Conservation (phyloP, 192 early-diverging fungal species). For the Coemansia sp. region DNA sequence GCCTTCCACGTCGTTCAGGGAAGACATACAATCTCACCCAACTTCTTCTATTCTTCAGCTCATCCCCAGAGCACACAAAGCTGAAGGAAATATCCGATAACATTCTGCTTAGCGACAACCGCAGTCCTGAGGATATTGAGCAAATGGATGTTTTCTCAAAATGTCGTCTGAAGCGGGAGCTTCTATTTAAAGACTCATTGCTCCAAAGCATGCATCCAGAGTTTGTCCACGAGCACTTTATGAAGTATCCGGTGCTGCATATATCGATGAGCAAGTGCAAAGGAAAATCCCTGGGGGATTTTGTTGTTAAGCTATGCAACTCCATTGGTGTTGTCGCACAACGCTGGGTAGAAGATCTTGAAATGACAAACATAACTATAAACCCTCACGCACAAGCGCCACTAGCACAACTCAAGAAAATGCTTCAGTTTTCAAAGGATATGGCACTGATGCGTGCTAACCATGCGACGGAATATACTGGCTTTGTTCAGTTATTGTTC, state of each 20-base stretch:
- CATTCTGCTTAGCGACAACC: not conserved
- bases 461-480: not conserved
- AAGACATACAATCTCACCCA: conserved; percentile 51
- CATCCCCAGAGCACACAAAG: conserved; percentile 10
- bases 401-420: not conserved
- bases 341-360: not conserved
- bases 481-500: conserved; percentile 5
- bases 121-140: not conserved
- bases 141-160: conserved; percentile 19
- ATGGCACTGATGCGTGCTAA: not conserved
- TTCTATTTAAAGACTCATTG: conserved; percentile 29
- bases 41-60: conserved; percentile 44
- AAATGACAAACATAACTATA: not conserved
- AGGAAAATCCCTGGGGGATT: conserved; percentile 4
- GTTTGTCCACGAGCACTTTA: conserved; percentile 40
- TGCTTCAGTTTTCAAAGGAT: too few species aligned
- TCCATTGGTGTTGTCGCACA: not conserved
- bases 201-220: conserved; percentile 23
- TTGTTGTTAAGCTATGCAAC: conserved; percentile 14
- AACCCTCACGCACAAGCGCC: too few species aligned
- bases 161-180: conserved; percentile 36
- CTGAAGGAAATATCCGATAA: conserved; percentile 14
- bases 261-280: conserved; percentile 26
- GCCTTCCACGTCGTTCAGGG: conserved; percentile 37
- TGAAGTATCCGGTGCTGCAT: conserved; percentile 40